Base-by-base conservation (phyloP, 495 filamentous ascomycete genomes). In the Lasiosphaeris hirsuta region DNA sequence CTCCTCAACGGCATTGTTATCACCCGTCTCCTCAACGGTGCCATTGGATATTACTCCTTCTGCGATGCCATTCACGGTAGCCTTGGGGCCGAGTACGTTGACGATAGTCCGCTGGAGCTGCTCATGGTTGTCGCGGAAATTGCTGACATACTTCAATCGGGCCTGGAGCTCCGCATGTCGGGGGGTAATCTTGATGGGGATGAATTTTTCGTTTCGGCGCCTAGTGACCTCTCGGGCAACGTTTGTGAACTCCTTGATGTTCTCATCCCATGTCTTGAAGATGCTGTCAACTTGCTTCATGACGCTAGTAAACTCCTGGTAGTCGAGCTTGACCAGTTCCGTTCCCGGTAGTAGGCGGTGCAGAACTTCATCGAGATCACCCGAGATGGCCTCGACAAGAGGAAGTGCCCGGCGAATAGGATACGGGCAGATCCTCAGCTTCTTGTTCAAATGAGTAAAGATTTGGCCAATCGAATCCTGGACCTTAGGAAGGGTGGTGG, bases 1-100 rank as follows among this genome's bases (percentile, higher is more conserved):
- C 72, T 97, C 94, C 63, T 96, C 88, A 13, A 97, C 92, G n/a
- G 94, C 94, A 74, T 99, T 94, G 14, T 97, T 90, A 73, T 97
- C 93, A 17, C 94, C 94, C 64, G 97, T 92, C 69, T 97, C 94
- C 68, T 96, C 92, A 4, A 92, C 84, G 40, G 81, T 81, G 5
- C 85, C 85, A 53, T 86, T 84, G 9, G 75, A 64, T 30, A 73
- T 75, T n/a, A 75, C 72, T 44, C 72, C 72, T 45, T 84, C 82
- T 19, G 70, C 69, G 15, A 71, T 51, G 23, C 76, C 76, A 57
- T 81, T 79, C n/a, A 74, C 68, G 44, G 75, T 69, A 18, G 79
- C 71, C 61, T 86, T 89, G 11, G 90, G 85, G 0, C 92, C 90
- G 2, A 98, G 83, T 34, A 98, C 94, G 66, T 95, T 95, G 51